These are phyloP conservation scores for Fragilaria crotonensis DNA, from an alignment of 108 stramenopile species.

Conservation along the genomic window DNA sequence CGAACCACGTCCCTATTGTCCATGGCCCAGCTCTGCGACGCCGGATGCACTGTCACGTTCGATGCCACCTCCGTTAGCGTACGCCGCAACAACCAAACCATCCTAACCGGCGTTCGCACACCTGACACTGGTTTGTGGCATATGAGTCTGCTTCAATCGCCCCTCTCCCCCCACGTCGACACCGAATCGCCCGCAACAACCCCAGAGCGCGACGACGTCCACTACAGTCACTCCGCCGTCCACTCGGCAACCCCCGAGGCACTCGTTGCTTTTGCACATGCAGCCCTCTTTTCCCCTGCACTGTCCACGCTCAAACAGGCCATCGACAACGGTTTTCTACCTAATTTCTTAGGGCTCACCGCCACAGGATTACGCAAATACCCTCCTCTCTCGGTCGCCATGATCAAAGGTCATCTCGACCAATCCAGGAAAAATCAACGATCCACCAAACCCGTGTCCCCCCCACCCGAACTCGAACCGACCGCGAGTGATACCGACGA, in stretches of 20 bases:
- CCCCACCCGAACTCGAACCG: slow-evolving; percentile 14
- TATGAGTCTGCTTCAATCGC: no score
- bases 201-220: no score
- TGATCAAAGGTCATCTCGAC: no score
- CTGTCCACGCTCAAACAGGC: slow-evolving; percentile 4
- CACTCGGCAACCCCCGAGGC: neutral
- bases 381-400: slow-evolving; percentile 8
- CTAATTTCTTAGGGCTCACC: neutral
- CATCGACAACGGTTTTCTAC: slow-evolving; percentile 3
- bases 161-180: neutral
- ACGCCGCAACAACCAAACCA: no score
- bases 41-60: no score
- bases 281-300: no score
- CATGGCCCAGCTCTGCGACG: no score
- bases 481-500: neutral
- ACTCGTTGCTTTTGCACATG: slow-evolving; percentile 1
- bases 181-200: neutral
- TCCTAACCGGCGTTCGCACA: no score
- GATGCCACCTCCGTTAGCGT: no score
- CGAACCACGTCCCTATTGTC: no score
- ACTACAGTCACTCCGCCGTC: slow-evolving; percentile 1
- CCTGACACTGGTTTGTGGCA: no score
- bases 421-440: no score
- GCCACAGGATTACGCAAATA: slow-evolving; percentile 6
- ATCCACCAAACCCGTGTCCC: neutral